phyloP scores from a whole-genome alignment of 2,329 filamentous ascomycete species.

The Epichloe hybrida region DNA sequence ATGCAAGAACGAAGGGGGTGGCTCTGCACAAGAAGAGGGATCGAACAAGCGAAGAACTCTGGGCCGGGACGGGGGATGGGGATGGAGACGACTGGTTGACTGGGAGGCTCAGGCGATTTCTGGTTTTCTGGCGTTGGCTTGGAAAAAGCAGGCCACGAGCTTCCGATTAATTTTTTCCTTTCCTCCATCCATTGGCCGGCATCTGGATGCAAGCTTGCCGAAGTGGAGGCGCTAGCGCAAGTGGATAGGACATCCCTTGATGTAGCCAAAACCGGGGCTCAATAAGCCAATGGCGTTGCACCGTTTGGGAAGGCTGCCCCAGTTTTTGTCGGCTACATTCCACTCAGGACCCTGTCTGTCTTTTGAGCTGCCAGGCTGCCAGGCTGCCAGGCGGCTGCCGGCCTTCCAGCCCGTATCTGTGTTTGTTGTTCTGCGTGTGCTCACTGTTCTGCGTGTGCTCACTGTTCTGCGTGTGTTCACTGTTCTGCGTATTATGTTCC shows the following conservation, averaged over 20 bases:
- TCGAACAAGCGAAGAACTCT: background rate
- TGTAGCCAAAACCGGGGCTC: conserved; percentile 7
- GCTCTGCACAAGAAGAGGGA: conserved; percentile 1
- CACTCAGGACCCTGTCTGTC: conserved; percentile 4
- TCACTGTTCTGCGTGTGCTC: no score
- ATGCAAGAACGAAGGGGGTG: background rate
- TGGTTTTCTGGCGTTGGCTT: conserved; percentile 13
- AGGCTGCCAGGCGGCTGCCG: no score
- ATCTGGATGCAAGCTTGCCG: conserved; percentile 21
- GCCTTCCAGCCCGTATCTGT: no score
- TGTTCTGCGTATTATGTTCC: no score
- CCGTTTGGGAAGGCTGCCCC: background rate
- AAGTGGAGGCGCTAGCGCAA: conserved; percentile 21
- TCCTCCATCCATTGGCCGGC: conserved; percentile 21
- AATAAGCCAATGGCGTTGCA: conserved; percentile 2
- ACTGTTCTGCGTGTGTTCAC: no score
- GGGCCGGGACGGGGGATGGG: conserved; percentile 7
- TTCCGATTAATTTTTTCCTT: conserved; percentile 24
- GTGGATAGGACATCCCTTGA: conserved; percentile 13
- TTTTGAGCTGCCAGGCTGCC: background rate
- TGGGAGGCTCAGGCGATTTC: conserved; percentile 12
- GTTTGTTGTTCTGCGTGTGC: no score
- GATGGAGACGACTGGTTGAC: conserved; percentile 4
- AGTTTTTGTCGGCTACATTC: conserved; percentile 5
- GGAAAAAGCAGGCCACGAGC: conserved; percentile 17